These are phyloP conservation scores for Phytophthora kernoviae DNA, from an alignment of 352 stramenopile species.

Conservation along the genomic window DNA sequence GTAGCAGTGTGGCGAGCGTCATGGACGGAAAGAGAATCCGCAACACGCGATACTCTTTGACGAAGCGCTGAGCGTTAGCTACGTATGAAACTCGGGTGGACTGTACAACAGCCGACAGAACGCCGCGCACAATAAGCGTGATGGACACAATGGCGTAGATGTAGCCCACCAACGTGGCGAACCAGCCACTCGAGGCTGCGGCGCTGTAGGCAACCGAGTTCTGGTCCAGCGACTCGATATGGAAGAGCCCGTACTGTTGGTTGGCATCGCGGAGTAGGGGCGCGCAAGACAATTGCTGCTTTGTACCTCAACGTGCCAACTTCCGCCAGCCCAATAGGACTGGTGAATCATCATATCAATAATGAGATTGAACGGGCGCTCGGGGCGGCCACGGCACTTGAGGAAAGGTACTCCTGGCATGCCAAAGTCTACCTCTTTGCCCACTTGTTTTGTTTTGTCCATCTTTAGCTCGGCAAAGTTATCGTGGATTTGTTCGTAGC, in stretches of 20 bases:
- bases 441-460: slow-evolving; percentile 28
- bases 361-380: slow-evolving; percentile 29
- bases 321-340: slow-evolving; percentile 39
- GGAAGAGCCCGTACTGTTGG: slow-evolving; percentile 26
- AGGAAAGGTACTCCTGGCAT: slow-evolving; percentile 29
- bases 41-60: slow-evolving; percentile 1
- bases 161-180: slow-evolving; percentile 17
- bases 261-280: slow-evolving; percentile 13
- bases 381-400: slow-evolving; percentile 26
- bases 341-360: slow-evolving; percentile 39
- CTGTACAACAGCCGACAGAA: slow-evolving; percentile 10
- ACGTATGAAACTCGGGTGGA: slow-evolving; percentile 17
- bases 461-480: slow-evolving; percentile 32
- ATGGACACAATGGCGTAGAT: slow-evolving; percentile 38
- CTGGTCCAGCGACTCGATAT: slow-evolving; percentile 17
- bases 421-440: slow-evolving; percentile 33
- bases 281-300: slow-evolving; percentile 36
- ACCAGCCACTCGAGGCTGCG: slow-evolving; percentile 21
- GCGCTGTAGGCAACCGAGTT: slow-evolving; percentile 10
- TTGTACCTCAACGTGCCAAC: slow-evolving; percentile 40
- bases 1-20: slow-evolving; percentile 7
- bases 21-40: slow-evolving; percentile 13
- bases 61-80: slow-evolving; percentile 12
- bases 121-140: slow-evolving; percentile 20
- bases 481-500: slow-evolving; percentile 34